These are phyloP conservation scores for Drosera capensis DNA, from an alignment of 148 eudicot genomes.

Conservation along the genomic window DNA sequence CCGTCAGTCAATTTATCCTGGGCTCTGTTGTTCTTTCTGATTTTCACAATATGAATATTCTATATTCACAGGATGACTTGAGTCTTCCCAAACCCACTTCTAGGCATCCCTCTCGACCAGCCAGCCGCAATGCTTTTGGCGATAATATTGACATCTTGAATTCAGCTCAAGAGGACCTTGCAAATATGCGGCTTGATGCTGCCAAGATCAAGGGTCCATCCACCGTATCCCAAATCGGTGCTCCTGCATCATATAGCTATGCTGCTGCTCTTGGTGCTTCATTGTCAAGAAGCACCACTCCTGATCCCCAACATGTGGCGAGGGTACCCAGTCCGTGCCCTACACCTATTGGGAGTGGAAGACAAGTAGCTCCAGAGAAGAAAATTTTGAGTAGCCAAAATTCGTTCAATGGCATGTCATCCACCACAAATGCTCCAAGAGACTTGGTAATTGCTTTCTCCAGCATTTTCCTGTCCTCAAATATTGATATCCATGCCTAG, in stretches of 20 bases:
- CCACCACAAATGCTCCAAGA: no score
- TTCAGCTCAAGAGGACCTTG: slow-evolving; percentile 29
- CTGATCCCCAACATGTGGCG: slow-evolving; percentile 78
- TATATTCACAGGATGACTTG: slow-evolving; percentile 51
- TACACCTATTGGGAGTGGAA: slow-evolving; percentile 78
- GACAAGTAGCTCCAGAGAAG: slow-evolving; percentile 41
- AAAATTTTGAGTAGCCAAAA: slow-evolving; percentile 16
- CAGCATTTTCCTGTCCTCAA: no score
- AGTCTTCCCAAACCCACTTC: slow-evolving; percentile 45
- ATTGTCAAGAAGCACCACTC: slow-evolving; percentile 86
- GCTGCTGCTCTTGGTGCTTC: slow-evolving; percentile 82
- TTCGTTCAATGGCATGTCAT: no score
- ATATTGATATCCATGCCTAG: no score
- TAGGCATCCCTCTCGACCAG: slow-evolving; percentile 79
- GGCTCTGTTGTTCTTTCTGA: no score
- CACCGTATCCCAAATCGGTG: slow-evolving; percentile 22
- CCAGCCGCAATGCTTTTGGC: slow-evolving; percentile 76
- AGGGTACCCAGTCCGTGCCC: slow-evolving; percentile 92
- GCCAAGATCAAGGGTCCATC: slow-evolving; percentile 15
- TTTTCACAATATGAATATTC: background rate
- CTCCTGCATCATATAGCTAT: slow-evolving; percentile 45
- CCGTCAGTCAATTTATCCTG: background rate
- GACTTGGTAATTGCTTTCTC: no score
- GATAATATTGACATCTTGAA: slow-evolving; percentile 26
- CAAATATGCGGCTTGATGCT: slow-evolving; percentile 23